Percentiles rank a stretch among this genome's conserved stretches.
These are phyloP conservation scores for Wickerhamiella pararugosa DNA, from an alignment of 1,139 yeast genomes.

Conservation along the genomic window DNA sequence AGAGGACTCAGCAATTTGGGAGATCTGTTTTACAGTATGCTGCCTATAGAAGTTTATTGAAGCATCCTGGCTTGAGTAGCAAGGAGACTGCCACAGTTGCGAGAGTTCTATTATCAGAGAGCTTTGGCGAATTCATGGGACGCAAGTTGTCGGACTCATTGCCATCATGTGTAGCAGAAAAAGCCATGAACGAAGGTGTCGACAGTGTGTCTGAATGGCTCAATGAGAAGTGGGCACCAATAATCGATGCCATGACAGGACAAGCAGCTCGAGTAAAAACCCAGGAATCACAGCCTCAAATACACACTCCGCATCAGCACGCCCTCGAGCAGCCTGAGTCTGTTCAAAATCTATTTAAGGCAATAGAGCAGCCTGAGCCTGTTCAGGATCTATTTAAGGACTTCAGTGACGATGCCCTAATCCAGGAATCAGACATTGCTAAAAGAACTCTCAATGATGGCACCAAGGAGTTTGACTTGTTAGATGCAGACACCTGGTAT, in stretches of 20 bases:
- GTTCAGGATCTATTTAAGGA: not conserved
- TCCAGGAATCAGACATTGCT: not conserved
- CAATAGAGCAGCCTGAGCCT: not conserved
- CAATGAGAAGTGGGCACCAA: not conserved
- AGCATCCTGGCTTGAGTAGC: not conserved
- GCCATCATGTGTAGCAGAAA: not conserved
- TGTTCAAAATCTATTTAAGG: not conserved
- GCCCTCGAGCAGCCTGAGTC: not conserved
- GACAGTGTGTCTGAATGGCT: not conserved
- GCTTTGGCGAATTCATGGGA: not conserved
- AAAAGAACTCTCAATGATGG: not conserved
- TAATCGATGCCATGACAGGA: not conserved
- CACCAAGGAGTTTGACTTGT: not conserved
- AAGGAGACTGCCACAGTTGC: not conserved
- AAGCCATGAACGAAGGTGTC: not conserved
- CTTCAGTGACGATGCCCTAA: slow-evolving; percentile 1
- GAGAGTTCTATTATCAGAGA: not conserved
- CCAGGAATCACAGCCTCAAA: too few relatives aligned
- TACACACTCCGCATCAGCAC: not conserved
- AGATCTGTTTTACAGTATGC: not conserved
- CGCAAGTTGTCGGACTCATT: not conserved
- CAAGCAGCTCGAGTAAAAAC: not conserved
- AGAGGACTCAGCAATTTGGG: not conserved
- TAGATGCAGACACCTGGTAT: slow-evolving; percentile 5
- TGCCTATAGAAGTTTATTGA: not conserved